A percentile compares a stretch with the other conserved stretches of the same genome.
phyloP scores from a whole-genome alignment of 106 monocot species.

The Ottelia alismoides region DNA sequence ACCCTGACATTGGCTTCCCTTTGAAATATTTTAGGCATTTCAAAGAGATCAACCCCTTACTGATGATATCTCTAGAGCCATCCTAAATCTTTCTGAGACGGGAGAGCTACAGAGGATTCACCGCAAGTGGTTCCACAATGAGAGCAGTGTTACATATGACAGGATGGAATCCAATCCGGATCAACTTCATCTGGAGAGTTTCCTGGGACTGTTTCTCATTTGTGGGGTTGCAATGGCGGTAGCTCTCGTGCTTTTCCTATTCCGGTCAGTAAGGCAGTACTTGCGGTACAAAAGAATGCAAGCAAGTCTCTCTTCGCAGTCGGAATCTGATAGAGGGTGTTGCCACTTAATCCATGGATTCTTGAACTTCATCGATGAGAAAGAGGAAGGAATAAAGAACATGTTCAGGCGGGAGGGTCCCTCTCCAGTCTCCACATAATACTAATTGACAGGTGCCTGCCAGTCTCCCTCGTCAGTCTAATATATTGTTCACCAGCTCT shows the following conservation, averaged over 20 bases:
- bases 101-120: conserved; percentile 64
- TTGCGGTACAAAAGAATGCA: conserved; percentile 17
- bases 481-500: too few species aligned
- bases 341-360: conserved; percentile 18
- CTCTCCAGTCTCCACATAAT: conserved; percentile 3
- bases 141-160: conserved; percentile 6
- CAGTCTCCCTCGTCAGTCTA: too few species aligned
- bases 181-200: conserved; percentile 38
- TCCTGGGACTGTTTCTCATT: conserved; percentile 52
- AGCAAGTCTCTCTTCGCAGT: background rate
- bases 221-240: conserved; percentile 28
- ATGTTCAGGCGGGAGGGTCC: conserved; percentile 18
- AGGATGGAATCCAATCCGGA: conserved; percentile 14
- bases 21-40: conserved; percentile 33
- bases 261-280: conserved; percentile 35
- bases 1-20: too few species aligned
- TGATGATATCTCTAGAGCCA: conserved; percentile 59
- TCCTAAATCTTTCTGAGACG: conserved; percentile 61
- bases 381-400: conserved; percentile 35
- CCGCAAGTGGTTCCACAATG: conserved; percentile 43
- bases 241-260: conserved; percentile 33
- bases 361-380: conserved; percentile 41
- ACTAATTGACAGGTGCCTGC: too few species aligned
- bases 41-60: conserved; percentile 48
- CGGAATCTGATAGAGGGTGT: conserved; percentile 6